Evolutionary conservation across 129 eudicot species (phyloP), one percentile per base, ranked within the genome.

Genomic region (Apium graveolens): DNA sequence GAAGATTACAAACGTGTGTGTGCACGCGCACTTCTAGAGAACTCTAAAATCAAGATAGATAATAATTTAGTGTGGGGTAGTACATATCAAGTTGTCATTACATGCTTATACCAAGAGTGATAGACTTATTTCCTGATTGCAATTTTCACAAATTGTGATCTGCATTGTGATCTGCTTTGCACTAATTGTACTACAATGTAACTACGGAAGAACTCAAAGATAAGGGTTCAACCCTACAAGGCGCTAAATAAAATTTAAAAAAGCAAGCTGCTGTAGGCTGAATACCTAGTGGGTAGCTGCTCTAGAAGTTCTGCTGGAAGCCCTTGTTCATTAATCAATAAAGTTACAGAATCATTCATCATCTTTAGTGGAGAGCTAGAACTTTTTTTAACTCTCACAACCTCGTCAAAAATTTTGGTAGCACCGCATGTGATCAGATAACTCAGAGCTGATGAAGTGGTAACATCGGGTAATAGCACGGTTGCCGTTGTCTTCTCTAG

Each of bases 251-350:
- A 41, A 44, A 44, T 73, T 44, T 14, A 1, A 44, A 26, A 26
- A 73, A 13, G 38, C 7, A 72, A 39, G 49, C 24, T 29, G 38
- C 31, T 26, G 27, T 65, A 21, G 35, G 78, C 38, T 24, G 35
- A 35, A 34, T 83, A 96, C 99, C 97, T 87, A 76, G 91, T 72
- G 45, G 99, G 99, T 32, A 96, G 86, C 81, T 96, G 84, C 68
- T 88, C 97, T 76, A 96, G 76, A 68, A 90, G 90, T 51, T 88
- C 78, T 26, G 75, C 66, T 10, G 92, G 83, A 34, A 96, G 83
- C 75, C 85, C 92, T 49, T 70, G 89, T 9, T 62, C 46, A 74
- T 79, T 83, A 75, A 92, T 63, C 89, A 96, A 86, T 38, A 91
- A 80, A 74, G 89, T 86, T 69, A 90, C 89, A 18, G 87, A 86